Evolutionary conservation across 768 basidiomycete genomes (phyloP).

Genomic region (Boletus subcaerulescens): DNA sequence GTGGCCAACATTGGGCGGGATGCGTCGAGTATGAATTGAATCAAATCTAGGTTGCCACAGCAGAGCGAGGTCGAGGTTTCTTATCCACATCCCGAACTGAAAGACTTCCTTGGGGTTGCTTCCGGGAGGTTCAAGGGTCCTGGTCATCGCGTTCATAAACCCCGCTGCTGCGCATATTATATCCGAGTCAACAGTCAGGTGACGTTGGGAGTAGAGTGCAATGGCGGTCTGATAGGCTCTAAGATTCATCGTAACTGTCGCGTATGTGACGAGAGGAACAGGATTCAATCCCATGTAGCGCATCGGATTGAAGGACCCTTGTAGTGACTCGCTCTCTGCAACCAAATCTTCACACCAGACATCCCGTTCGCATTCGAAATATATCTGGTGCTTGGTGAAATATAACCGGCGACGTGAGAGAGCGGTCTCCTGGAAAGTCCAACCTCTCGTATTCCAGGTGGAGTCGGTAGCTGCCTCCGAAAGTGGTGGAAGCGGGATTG

Average conservation of each 20-base stretch:
- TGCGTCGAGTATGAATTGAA: conserved; percentile 7
- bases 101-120: background rate
- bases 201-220: conserved; percentile 13
- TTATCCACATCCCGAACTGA: conserved; percentile 1
- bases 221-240: conserved; percentile 8
- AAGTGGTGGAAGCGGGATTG: conserved; percentile 16
- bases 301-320: conserved; percentile 7
- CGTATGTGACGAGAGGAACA: background rate
- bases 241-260: background rate
- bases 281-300: background rate
- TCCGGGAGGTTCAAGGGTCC: background rate
- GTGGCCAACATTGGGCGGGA: background rate
- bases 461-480: conserved; percentile 2
- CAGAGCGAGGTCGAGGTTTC: conserved; percentile 13
- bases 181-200: conserved; percentile 14
- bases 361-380: conserved; percentile 22
- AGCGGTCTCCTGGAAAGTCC: conserved; percentile 23
- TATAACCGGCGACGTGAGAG: conserved; percentile 22
- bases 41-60: conserved; percentile 23
- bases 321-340: conserved; percentile 10
- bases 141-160: conserved; percentile 3
- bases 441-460: conserved; percentile 19
- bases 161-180: conserved; percentile 9
- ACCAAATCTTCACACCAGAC: conserved; percentile 23
- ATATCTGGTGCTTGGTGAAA: conserved; percentile 21